phyloP scores from a whole-genome alignment of 2,329 filamentous ascomycete species.

The Nemania abortiva region DNA sequence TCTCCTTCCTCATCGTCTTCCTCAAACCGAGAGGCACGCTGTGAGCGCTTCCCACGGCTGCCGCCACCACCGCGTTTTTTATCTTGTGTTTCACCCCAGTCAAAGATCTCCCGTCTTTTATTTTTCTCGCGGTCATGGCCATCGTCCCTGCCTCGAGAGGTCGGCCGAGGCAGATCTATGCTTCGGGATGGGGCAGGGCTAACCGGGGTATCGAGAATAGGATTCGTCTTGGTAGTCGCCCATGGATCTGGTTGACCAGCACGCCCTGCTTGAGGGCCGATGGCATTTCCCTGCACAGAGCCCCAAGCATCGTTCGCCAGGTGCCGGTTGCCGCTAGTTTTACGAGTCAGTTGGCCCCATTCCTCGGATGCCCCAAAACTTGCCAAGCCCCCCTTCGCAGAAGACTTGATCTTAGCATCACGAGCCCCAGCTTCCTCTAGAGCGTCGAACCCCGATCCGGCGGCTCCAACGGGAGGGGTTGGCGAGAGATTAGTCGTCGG shows the following conservation, averaged over 20 bases:
- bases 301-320: background rate
- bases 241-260: background rate
- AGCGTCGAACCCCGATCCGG: slow-evolving; percentile 3
- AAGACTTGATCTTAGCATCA: background rate
- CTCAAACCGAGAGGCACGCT: slow-evolving; percentile 27
- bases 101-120: slow-evolving; percentile 18
- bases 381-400: background rate
- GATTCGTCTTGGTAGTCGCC: background rate
- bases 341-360: slow-evolving; percentile 37
- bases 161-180: background rate
- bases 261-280: background rate
- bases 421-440: slow-evolving; percentile 10
- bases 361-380: slow-evolving; percentile 15
- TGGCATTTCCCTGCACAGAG: background rate
- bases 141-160: background rate
- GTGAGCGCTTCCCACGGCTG: slow-evolving; percentile 37
- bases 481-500: too few relatives aligned
- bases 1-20: slow-evolving; percentile 43
- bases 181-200: background rate
- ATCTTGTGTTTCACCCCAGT: slow-evolving; percentile 17
- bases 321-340: background rate
- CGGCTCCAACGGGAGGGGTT: too few relatives aligned
- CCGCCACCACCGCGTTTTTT: slow-evolving; percentile 28
- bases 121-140: slow-evolving; percentile 26
- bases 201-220: background rate